Evolutionary conservation across 169 alveolate genomes (phyloP).

Genomic region (Plasmodium relictum): DNA sequence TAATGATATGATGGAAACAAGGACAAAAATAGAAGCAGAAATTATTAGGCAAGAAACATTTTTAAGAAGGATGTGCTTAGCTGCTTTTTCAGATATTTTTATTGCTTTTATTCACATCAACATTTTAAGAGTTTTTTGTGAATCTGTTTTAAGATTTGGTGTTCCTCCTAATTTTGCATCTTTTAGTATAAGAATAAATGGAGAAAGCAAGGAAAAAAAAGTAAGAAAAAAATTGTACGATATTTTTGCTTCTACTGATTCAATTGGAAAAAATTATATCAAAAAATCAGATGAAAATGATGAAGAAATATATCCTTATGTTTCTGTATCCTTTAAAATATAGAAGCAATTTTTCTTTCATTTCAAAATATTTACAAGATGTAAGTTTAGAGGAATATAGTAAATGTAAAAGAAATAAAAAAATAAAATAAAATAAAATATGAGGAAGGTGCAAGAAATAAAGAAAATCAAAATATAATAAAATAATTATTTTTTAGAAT

Average conservation of each 20-base stretch:
- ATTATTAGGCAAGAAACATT: slow-evolving; percentile 89
- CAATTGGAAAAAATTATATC: slow-evolving; percentile 53
- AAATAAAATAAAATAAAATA: too few relatives aligned
- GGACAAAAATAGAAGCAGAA: slow-evolving; percentile 89
- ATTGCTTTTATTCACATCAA: slow-evolving; percentile 91
- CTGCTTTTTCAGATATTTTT: slow-evolving; percentile 92
- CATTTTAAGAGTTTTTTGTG: slow-evolving; percentile 93
- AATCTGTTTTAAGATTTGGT: slow-evolving; percentile 93
- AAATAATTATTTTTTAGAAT: too few relatives aligned
- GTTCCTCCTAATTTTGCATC: slow-evolving; percentile 92
- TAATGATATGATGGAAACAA: slow-evolving; percentile 83
- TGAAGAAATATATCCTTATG: slow-evolving; percentile 70
- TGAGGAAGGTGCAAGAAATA: too few relatives aligned
- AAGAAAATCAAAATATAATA: too few relatives aligned
- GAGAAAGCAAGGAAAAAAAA: slow-evolving; percentile 74
- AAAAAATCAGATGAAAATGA: slow-evolving; percentile 59
- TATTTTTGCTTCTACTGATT: slow-evolving; percentile 41
- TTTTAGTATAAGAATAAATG: slow-evolving; percentile 80
- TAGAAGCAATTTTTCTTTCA: neutral
- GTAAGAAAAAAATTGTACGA: slow-evolving; percentile 55
- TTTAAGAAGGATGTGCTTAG: slow-evolving; percentile 89
- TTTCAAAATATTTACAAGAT: too few relatives aligned
- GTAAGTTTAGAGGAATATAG: too few relatives aligned
- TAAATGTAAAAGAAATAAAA: too few relatives aligned
- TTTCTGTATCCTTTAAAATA: slow-evolving; percentile 64